A percentile compares a stretch with the other conserved stretches of the same genome.
Evolutionary conservation across 805 yeast genomes (phyloP).

Genomic region (Candida easanensis): DNA sequence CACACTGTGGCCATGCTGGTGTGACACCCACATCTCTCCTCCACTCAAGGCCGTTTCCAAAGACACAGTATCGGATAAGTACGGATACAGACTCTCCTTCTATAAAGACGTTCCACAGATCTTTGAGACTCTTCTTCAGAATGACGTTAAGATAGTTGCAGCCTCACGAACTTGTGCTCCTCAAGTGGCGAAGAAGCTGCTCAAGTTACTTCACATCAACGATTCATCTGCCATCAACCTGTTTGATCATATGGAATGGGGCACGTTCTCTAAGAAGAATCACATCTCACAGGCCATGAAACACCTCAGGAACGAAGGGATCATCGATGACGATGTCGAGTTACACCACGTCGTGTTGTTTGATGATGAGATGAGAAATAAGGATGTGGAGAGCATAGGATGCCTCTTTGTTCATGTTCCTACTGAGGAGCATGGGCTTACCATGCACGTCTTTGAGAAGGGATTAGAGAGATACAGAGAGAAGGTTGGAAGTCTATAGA

Average conservation of each 20-base stretch:
- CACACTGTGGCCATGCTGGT: slow-evolving; percentile 83
- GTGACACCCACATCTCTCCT: slow-evolving; percentile 66
- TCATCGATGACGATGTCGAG: slow-evolving; percentile 49
- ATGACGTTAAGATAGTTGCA: slow-evolving; percentile 52
- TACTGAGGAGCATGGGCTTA: slow-evolving; percentile 38
- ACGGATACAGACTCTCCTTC: slow-evolving; percentile 54
- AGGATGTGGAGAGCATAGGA: slow-evolving; percentile 69
- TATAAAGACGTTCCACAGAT: slow-evolving; percentile 70
- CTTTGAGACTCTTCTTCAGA: slow-evolving; percentile 45
- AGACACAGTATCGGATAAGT: slow-evolving; percentile 43
- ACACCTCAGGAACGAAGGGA: slow-evolving; percentile 8
- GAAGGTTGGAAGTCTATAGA: not conserved
- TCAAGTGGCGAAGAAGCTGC: slow-evolving; percentile 63
- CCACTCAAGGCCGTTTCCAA: slow-evolving; percentile 45
- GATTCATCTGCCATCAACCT: slow-evolving; percentile 48
- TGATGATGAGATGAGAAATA: slow-evolving; percentile 79
- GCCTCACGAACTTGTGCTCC: slow-evolving; percentile 85
- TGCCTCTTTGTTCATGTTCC: slow-evolving; percentile 66
- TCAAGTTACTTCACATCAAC: slow-evolving; percentile 50
- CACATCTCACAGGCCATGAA: slow-evolving; percentile 56
- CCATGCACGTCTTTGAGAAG: slow-evolving; percentile 13
- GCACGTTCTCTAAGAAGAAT: slow-evolving; percentile 57
- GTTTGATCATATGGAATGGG: slow-evolving; percentile 68
- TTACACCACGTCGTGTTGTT: slow-evolving; percentile 44
- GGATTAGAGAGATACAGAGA: slow-evolving; percentile 7